Base-by-base conservation (phyloP, 306 rosid species). In the Cucurbita pepo region DNA sequence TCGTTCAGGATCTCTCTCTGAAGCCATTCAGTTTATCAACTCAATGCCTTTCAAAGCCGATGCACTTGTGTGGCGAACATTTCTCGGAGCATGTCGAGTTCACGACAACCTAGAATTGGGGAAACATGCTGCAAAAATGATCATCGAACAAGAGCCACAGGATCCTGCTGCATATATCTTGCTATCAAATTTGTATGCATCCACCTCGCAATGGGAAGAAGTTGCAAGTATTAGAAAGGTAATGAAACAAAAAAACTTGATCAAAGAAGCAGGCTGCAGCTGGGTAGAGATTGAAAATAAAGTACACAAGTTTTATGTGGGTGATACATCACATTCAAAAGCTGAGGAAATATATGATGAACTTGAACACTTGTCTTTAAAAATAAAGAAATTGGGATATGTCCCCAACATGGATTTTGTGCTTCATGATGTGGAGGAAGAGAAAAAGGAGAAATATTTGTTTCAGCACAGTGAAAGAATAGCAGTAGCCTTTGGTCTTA, bases 391-490 rank as follows among this genome's bases (percentile, higher is more conserved):
- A 9, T 5, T 80, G 75, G 90, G 93, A 25, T 86, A 88, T 82
- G 77, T 79, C 66, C 90, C 90, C 10, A 64, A 85, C 62, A 82
- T 86, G 45, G 84, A 81, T 73, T 86, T 86, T 77, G 93, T 86
- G 61, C 90, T 88, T 80, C 90, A 88, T 73, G 90, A 85, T 53
- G 88, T 88, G 76, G 88, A 85, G 78, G 90, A 88, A 56, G 87
- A 85, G 44, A 87, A 69, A 38, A 88, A 88, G 80, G 90, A 83
- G 59, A 89, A 80, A 25, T 82, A 72, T 75, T 82, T 88, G 62
- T 85, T 85, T 79, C 90, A 88, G 44, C 92, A 88, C 62, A 84
- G 90, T 73, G 90, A 88, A 79, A 88, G 86, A 86, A 78, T 88
- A 75, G 88, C 93, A 38, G 90, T 88, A 75, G 88, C 85, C 18